Evolutionary conservation across 495 filamentous ascomycete genomes (phyloP).

Genomic region (Immersiella caudata): DNA sequence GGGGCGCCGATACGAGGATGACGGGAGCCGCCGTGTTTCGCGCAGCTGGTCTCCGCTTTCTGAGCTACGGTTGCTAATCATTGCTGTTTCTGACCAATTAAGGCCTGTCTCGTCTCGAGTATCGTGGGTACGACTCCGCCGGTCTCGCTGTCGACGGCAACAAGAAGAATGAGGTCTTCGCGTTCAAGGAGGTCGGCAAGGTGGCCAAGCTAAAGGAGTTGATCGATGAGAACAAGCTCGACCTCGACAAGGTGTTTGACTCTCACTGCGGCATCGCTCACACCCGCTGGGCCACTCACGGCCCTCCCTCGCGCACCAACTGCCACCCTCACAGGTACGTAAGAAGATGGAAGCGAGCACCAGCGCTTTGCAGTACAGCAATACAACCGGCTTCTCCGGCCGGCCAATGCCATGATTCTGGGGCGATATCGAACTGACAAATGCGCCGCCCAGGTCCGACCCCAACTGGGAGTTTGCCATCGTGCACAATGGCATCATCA

Average conservation of each 20-base stretch:
- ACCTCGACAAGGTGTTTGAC: constrained; percentile 90
- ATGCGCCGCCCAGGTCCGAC: constrained; percentile 56
- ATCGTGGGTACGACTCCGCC: constrained; percentile 96
- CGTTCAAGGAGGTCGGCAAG: constrained; percentile 99
- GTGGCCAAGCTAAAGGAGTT: constrained; percentile 93
- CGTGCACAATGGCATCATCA: constrained; percentile 99
- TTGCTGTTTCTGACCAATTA: constrained; percentile 25
- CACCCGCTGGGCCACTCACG: constrained; percentile 98
- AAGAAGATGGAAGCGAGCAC: neutral
- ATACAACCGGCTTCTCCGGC: no score
- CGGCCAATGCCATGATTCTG: constrained; percentile 8
- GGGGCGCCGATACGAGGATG: constrained; percentile 10
- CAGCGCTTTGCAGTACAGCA: neutral
- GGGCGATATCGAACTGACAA: neutral
- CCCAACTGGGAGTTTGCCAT: constrained; percentile 93
- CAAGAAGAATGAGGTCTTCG: constrained; percentile 96
- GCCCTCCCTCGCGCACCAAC: constrained; percentile 87
- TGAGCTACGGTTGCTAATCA: constrained; percentile 26
- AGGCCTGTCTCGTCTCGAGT: constrained; percentile 86
- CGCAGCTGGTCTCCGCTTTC: constrained; percentile 18
- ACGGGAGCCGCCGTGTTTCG: constrained; percentile 5
- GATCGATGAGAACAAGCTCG: constrained; percentile 78
- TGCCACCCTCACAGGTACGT: constrained; percentile 96
- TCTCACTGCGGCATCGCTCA: constrained; percentile 98
- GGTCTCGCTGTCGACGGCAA: constrained; percentile 95